These are phyloP conservation scores for Chlamydomonas eustigma DNA, from an alignment of 139 green algal species.

Conservation along the genomic window DNA sequence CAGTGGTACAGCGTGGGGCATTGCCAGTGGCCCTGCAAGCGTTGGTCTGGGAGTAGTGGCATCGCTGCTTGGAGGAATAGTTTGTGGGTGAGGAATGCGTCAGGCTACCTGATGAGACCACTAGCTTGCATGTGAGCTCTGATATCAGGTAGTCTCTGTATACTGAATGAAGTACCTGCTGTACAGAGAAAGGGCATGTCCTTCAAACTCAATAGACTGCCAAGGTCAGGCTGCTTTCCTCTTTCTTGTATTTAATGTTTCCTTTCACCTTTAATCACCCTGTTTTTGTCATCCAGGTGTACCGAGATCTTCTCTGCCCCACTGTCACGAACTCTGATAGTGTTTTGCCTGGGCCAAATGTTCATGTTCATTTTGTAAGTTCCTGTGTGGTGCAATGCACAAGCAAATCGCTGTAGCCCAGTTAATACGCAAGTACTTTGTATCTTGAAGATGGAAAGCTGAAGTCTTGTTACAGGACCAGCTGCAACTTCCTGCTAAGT, in stretches of 20 bases:
- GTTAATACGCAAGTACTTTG: no score
- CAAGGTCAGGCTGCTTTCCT: no score
- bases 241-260: not conserved
- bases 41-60: not conserved
- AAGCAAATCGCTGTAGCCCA: no score
- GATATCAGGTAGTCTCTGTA: no score
- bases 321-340: not conserved
- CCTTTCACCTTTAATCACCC: not conserved
- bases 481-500: no score
- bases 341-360: conserved; percentile 1
- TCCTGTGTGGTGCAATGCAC: not conserved
- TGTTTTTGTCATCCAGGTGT: not conserved
- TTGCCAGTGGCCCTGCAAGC: not conserved
- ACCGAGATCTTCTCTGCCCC: conserved; percentile 6
- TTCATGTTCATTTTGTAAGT: conserved; percentile 20
- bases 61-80: not conserved
- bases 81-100: not conserved
- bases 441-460: no score
- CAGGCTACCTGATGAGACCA: no score
- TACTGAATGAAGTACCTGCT: no score
- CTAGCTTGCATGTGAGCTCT: no score
- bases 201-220: no score
- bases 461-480: no score
- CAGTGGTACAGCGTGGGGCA: not conserved
- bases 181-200: no score